Base-by-base conservation (phyloP, 495 filamentous ascomycete species). In the Aspergillus campestris region DNA sequence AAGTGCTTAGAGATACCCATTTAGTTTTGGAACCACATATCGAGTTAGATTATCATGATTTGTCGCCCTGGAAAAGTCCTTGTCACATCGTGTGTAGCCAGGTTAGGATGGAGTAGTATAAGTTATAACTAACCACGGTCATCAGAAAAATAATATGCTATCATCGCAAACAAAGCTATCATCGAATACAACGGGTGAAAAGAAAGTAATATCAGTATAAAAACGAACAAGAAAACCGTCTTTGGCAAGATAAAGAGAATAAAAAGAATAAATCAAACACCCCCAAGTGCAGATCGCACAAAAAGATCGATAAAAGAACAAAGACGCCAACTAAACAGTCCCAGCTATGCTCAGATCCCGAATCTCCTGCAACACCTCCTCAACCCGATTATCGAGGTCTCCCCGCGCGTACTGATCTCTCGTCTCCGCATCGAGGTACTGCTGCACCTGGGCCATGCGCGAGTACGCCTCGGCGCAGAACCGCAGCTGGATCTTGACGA, bases 391-490 rank as follows among this genome's bases (percentile, higher is more conserved):
- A 64, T 98, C 92, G 54, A 98, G 67, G 55, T 95, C 84, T 32
- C 92, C 92, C 51, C 87, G 81, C 11, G 92, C 92, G 67, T 98
- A 98, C 68, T 95, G 88, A 46, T 98, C 92, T 43, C 92, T 75
- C 36, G 89, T 97, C 60, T 92, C 87, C n/a, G 90, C 82, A 64
- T 97, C 92, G 36, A 98, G 75, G 65, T 95, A 98, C 67, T 98
- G 94, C 70, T 98, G 92, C 49, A 98, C 92, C 71, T 98, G 92
- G 7, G 92, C 92, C 92, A 98, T 97, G 15, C 92, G 74, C 31
- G 80, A 86, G 61, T 98, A 98, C 8, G 92, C 92, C 65, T 98
- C 92, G 8, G 92, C 92, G 61, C 92, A 98, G 70, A 98, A 98
- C 28, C 92, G 79, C 48, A 98, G 68, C 69, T 98, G 92, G 54